Evolutionary conservation across 176 grass and related monocot species (phyloP).

Genomic region (Triticum aestivum): DNA sequence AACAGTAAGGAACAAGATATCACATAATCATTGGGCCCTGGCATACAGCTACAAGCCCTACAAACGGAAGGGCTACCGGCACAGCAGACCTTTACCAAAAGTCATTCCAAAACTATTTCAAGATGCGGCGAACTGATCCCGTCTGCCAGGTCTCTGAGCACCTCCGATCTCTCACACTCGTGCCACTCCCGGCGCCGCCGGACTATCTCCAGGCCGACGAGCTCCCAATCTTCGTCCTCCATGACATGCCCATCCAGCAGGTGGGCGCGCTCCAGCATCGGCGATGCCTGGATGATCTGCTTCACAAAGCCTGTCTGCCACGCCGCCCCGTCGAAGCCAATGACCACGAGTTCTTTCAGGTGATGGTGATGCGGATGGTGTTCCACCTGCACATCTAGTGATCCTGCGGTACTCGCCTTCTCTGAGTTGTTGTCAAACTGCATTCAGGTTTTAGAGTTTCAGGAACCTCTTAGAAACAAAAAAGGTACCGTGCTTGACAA

Average conservation of each 20-base stretch:
- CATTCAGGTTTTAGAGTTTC: not conserved
- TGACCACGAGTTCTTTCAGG: constrained; percentile 12
- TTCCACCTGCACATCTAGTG: not conserved
- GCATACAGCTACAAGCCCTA: not conserved
- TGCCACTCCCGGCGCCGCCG: not conserved
- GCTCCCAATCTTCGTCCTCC: too few species aligned
- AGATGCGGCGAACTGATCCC: not conserved
- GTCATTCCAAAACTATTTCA: constrained; percentile 8
- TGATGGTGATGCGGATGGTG: not conserved
- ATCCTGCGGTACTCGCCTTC: not conserved
- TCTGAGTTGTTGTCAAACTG: constrained; percentile 16
- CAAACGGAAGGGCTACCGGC: not conserved
- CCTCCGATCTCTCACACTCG: constrained; percentile 1
- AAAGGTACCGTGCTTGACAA: not conserved
- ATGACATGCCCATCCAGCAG: too few species aligned
- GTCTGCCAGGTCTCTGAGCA: not conserved
- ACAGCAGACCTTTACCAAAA: not conserved
- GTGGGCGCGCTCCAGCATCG: too few species aligned
- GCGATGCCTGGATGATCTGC: constrained; percentile 1
- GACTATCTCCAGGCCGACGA: too few species aligned
- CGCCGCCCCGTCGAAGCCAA: constrained; percentile 3
- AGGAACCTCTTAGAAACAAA: not conserved
- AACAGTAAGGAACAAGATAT: constrained; percentile 7
- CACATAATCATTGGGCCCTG: not conserved
- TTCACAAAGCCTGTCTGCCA: constrained; percentile 22